Conservation (phyloP, 1,284 basidiomycete species). For the Bjerkandera adusta region DNA sequence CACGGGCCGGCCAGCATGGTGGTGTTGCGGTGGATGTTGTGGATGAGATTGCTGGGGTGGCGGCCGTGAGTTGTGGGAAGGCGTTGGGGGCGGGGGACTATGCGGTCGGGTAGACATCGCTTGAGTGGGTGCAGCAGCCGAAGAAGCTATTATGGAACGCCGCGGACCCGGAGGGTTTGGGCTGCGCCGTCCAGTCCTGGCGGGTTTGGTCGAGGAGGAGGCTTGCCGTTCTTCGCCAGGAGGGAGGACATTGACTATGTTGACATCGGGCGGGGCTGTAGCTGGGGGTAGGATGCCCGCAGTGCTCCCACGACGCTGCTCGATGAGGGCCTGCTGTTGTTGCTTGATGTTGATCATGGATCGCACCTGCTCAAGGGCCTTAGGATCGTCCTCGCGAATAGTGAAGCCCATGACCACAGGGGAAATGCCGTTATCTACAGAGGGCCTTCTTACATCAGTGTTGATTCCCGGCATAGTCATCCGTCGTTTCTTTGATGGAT, state of each 20-base stretch:
- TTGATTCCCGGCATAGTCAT: conserved; percentile 65
- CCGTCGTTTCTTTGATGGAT: conserved; percentile 69
- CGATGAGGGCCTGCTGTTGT: conserved; percentile 67
- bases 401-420: conserved; percentile 65
- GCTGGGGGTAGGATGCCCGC: conserved; percentile 34
- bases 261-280: conserved; percentile 25
- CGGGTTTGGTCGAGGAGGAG: conserved; percentile 17
- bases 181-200: conserved; percentile 31
- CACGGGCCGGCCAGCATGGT: neutral
- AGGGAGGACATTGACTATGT: conserved; percentile 23
- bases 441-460: conserved; percentile 43
- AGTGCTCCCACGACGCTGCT: conserved; percentile 61
- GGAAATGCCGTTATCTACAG: conserved; percentile 53
- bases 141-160: conserved; percentile 25
- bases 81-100: conserved; percentile 18
- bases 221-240: conserved; percentile 20
- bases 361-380: conserved; percentile 58
- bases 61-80: conserved; percentile 1
- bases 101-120: conserved; percentile 21
- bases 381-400: conserved; percentile 55
- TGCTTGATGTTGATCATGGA: conserved; percentile 63
- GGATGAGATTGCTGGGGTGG: neutral
- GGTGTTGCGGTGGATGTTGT: conserved; percentile 1
- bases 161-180: conserved; percentile 31
- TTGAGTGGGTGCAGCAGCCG: conserved; percentile 17